Evolutionary conservation across 371 early-diverging fungal genomes (phyloP), one percentile per base, ranked within the genome.

Genomic region (Saksenaea vasiformis): DNA sequence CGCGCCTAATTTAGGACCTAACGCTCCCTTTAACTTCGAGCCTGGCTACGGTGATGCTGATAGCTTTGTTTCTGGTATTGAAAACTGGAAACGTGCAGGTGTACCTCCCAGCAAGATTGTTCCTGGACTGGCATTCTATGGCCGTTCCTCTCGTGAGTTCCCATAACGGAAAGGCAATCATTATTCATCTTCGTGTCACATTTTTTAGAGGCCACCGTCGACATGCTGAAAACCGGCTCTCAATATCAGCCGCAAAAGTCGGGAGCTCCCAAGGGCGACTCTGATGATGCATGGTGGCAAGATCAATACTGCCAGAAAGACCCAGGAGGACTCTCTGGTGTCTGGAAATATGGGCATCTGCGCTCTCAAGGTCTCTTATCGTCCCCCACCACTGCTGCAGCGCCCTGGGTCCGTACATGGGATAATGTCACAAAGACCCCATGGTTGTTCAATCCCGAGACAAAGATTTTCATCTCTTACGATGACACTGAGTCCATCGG

Each of bases 311-410:
- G 86, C 51, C 47, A 65, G 11, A 60, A 60, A 9, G 79, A 76
- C 24, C 62, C 68, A 10, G 61, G 65, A 5, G 58, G 68, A 38
- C 75, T 78, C 39, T 84, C 86, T 36, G 90, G 90, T 24, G 77
- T 85, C 10, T 90, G 90, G 90, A 81, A 85, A 59, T 91, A 80
- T 74, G 76, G 77, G 57, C 80, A 89, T 65, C 61, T 92, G 67
- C 79, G 90, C 28, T 83, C 82, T 15, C 82, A 87, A 76, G 85
- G 90, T 1, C 58, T 91, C 8, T 67, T 89, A 39, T 77, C 75
- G 0, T 67, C 70, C 2, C 69, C 81, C 2, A 83, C 85, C 2
- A 80, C 79, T 22, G 83, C 85, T 17, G 73, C 69, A 8, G 74
- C 85, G 8, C 83, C 84, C 15, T 91, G 91, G 91, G 61, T 87